Evolutionary conservation across 768 basidiomycete species (phyloP).

Genomic region (Rhizopogon vinicolor): DNA sequence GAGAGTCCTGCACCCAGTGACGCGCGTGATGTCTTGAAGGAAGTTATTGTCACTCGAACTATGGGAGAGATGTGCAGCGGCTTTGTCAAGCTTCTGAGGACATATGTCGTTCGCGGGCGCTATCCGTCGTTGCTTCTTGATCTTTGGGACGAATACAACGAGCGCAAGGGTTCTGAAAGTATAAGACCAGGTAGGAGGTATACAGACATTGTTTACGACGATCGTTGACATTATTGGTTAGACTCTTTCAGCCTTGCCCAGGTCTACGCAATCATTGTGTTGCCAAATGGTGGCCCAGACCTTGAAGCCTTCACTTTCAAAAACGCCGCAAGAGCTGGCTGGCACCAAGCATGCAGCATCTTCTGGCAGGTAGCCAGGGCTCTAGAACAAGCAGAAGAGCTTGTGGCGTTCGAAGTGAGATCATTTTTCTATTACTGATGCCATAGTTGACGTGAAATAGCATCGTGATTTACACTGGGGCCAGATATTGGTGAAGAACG

Average conservation of each 20-base stretch:
- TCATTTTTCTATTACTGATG: not conserved
- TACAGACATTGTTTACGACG: slow-evolving; percentile 2
- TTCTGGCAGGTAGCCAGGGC: slow-evolving; percentile 88
- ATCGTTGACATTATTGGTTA: slow-evolving; percentile 23
- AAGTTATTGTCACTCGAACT: slow-evolving; percentile 69
- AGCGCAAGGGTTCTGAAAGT: slow-evolving; percentile 74
- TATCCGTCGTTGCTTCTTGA: slow-evolving; percentile 79
- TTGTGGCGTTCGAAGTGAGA: slow-evolving; percentile 83
- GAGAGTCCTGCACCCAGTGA: slow-evolving; percentile 71
- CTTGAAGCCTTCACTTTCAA: slow-evolving; percentile 80
- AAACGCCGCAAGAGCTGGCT: slow-evolving; percentile 53
- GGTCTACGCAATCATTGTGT: slow-evolving; percentile 83
- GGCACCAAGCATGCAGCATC: slow-evolving; percentile 83
- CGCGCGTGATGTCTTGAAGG: slow-evolving; percentile 71
- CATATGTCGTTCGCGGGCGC: slow-evolving; percentile 80
- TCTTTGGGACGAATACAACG: slow-evolving; percentile 84
- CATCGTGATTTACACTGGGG: slow-evolving; percentile 99
- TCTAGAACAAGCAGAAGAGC: slow-evolving; percentile 73
- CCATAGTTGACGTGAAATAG: slow-evolving; percentile 35
- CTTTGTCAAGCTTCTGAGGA: slow-evolving; percentile 76
- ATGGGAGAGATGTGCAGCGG: slow-evolving; percentile 76
- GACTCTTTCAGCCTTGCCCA: slow-evolving; percentile 76
- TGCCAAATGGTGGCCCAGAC: slow-evolving; percentile 88
- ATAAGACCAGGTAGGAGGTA: slow-evolving; percentile 68
- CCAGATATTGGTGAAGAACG: slow-evolving; percentile 79